These are phyloP conservation scores for Trichoderma semiorbis DNA, from an alignment of 2,329 filamentous ascomycete genomes.

Conservation along the genomic window DNA sequence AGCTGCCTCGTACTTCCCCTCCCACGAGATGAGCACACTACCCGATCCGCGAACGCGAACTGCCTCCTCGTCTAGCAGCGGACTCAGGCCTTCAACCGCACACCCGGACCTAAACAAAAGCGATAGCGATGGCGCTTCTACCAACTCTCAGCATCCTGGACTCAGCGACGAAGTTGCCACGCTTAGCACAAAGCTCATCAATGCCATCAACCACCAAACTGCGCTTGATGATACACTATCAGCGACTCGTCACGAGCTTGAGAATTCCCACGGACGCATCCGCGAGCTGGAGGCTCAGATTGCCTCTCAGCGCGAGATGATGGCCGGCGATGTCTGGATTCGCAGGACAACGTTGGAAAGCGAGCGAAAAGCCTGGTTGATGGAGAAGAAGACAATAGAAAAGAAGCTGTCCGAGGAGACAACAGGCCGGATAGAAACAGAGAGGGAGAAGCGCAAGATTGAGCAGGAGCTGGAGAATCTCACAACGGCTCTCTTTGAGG, in stretches of 20 bases:
- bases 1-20: conserved; percentile 41
- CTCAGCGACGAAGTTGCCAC: conserved; percentile 75
- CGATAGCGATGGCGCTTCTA: not conserved
- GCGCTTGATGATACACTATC: conserved; percentile 84
- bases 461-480: conserved; percentile 89
- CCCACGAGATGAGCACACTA: conserved; percentile 65
- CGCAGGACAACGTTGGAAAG: conserved; percentile 69
- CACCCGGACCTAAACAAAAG: conserved; percentile 2
- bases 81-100: conserved; percentile 24
- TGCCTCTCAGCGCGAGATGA: conserved; percentile 66
- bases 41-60: conserved; percentile 59
- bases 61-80: conserved; percentile 43
- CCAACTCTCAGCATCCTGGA: conserved; percentile 50
- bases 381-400: conserved; percentile 57
- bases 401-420: conserved; percentile 62
- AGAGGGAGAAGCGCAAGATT: conserved; percentile 81
- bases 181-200: conserved; percentile 91
- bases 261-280: conserved; percentile 65
- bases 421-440: conserved; percentile 59
- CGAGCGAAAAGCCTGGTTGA: conserved; percentile 61
- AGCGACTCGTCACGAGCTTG: conserved; percentile 77
- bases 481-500: conserved; percentile 91
- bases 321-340: conserved; percentile 73
- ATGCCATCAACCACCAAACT: conserved; percentile 95
- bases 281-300: conserved; percentile 62